A percentile compares a stretch with the other conserved stretches of the same genome.
These are phyloP conservation scores for Begonia fuchsioides DNA, from an alignment of 306 rosid species.

Conservation along the genomic window DNA sequence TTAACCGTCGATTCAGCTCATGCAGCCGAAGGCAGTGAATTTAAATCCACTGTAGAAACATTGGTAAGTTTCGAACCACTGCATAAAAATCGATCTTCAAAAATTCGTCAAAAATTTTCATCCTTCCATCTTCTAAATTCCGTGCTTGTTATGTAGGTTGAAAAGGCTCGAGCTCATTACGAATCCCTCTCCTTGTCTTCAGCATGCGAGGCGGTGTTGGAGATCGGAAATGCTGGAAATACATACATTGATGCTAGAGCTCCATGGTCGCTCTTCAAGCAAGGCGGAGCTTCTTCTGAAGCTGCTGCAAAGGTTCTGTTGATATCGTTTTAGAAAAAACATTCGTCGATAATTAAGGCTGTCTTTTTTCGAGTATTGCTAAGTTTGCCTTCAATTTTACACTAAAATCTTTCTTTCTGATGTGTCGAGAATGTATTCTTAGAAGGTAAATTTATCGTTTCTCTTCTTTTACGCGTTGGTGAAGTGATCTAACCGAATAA, in stretches of 20 bases:
- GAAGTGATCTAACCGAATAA: no score
- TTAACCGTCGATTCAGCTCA: slow-evolving; percentile 51
- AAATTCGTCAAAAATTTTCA: neutral
- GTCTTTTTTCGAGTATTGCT: no score
- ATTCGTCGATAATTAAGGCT: no score
- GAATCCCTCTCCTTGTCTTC: slow-evolving; percentile 66
- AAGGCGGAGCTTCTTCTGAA: slow-evolving; percentile 62
- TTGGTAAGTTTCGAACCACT: slow-evolving; percentile 26
- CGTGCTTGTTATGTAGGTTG: slow-evolving; percentile 32
- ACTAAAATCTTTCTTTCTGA: no score
- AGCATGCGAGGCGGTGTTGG: slow-evolving; percentile 84
- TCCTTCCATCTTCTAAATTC: neutral
- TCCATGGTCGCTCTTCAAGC: slow-evolving; percentile 92
- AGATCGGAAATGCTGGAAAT: slow-evolving; percentile 82
- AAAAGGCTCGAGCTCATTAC: slow-evolving; percentile 47
- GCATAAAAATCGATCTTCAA: neutral
- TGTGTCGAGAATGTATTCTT: no score
- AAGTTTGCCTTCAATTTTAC: no score
- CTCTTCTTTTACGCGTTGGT: no score
- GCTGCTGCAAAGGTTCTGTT: slow-evolving; percentile 63
- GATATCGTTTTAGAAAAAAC: no score
- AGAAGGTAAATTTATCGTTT: no score
- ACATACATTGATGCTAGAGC: slow-evolving; percentile 74
- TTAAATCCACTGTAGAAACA: slow-evolving; percentile 53
- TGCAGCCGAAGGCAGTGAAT: slow-evolving; percentile 65